Evolutionary conservation across 352 stramenopile species (phyloP), one percentile per base, ranked within the genome.

Genomic region (Phytophthora cryptogea): DNA sequence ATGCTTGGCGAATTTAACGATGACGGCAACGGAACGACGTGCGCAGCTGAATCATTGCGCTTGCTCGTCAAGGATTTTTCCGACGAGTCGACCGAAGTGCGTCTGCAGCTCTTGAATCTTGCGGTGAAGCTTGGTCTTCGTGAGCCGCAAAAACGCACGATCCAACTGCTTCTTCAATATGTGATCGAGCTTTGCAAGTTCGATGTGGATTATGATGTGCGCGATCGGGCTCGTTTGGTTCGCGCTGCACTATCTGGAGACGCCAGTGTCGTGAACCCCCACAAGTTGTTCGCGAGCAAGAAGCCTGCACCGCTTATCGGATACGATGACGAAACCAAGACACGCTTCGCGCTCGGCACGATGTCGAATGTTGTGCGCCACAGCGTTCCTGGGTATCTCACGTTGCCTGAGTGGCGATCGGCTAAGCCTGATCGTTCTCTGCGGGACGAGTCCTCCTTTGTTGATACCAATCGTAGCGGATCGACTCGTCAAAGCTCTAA

Each of bases 111-210:
- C 13, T 52, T 99, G 14, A 96, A 98, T 49, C 76, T 99, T 2
- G 70, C 88, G 1, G 83, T 96, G 0, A 99, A 99, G 66, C 78
- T 98, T 10, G 78, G 72, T 33, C 86, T 89, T 39, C 85, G 68
- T 44, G 79, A 82, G 59, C 90, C 72, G 5, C 86, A 77, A 54
- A 86, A 81, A 64, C 64, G 74, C 31, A 87, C 91, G 11, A 80
- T 96, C 36, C 78, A 90, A 44, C 55, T 92, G 51, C 69, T 98
- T 17, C 61, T 95, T 2, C 78, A 91, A 52, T 98, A 98, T 50
- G 83, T 98, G 50, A 84, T 98, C 32, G 90, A 98, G 59, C 68
- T 98, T 28, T 93, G 85, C 51, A 88, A 96, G 58, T 98, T 97
- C 55, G 94, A 98, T 66, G 65, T 86, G 6, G 88, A 97, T 59